Evolutionary conservation across 1,139 yeast genomes (phyloP).

Genomic region (Sugiyamaella grinbergsii): DNA sequence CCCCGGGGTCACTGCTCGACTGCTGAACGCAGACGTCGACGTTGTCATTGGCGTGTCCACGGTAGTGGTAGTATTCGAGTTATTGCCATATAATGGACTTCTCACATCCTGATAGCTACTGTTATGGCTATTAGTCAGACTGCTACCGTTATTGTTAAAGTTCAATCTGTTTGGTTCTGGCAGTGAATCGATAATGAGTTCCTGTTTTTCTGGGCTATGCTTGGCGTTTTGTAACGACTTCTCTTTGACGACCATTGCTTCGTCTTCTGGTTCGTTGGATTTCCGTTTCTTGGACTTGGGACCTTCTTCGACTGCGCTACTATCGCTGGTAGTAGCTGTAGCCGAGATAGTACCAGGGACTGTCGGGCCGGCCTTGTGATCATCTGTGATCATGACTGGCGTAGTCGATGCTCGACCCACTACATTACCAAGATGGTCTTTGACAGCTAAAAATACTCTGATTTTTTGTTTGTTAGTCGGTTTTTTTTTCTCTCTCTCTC

Average conservation of each 20-base stretch:
- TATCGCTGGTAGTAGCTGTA: conserved; percentile 14
- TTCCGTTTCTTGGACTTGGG: conserved; percentile 23
- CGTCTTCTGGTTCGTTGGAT: conserved; percentile 4
- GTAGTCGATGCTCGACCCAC: conserved; percentile 71
- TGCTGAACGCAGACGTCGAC: conserved; percentile 14
- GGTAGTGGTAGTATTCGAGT: background rate
- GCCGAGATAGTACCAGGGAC: conserved; percentile 14
- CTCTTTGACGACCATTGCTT: background rate
- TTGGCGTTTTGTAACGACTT: background rate
- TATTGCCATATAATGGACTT: conserved; percentile 1
- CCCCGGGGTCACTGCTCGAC: conserved; percentile 14
- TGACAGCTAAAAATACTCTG: conserved; percentile 64
- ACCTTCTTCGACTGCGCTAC: conserved; percentile 13
- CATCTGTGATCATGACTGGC: conserved; percentile 87
- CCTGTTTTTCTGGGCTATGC: background rate
- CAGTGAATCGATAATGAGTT: conserved; percentile 6
- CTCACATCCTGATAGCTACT: conserved; percentile 5
- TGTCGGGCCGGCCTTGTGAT: conserved; percentile 67
- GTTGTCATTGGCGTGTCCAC: conserved; percentile 10
- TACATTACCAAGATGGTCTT: conserved; percentile 58
- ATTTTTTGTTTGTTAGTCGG: conserved; percentile 9
- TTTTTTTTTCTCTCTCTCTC: background rate
- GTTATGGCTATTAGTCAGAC: conserved; percentile 7
- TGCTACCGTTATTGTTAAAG: background rate
- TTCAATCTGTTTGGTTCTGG: background rate